A percentile compares a stretch with the other conserved stretches of the same genome.
These are phyloP conservation scores for Suillus brevipes DNA, from an alignment of 768 basidiomycete species.

Conservation along the genomic window DNA sequence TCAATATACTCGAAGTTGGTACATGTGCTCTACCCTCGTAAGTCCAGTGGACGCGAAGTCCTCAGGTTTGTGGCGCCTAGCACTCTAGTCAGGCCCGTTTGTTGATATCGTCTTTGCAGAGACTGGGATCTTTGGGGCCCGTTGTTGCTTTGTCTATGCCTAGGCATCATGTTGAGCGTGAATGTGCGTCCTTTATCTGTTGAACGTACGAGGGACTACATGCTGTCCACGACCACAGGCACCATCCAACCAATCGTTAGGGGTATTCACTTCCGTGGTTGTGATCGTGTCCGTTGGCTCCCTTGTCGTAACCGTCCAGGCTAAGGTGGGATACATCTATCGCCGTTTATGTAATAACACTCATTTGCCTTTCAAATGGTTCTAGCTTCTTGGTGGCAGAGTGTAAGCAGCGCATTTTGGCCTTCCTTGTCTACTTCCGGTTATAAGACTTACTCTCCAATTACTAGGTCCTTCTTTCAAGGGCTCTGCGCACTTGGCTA, in stretches of 20 bases:
- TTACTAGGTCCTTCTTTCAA: conserved; percentile 86
- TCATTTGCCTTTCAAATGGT: not conserved
- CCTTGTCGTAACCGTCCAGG: conserved; percentile 90
- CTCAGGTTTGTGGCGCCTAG: conserved; percentile 51
- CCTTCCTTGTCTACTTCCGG: conserved; percentile 3
- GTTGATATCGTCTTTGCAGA: conserved; percentile 39
- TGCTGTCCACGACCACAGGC: conserved; percentile 51
- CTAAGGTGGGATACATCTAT: conserved; percentile 60
- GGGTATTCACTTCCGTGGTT: conserved; percentile 92
- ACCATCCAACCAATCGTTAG: conserved; percentile 76
- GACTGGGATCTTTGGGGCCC: conserved; percentile 99
- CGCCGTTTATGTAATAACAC: not conserved
- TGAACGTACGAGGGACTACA: not conserved
- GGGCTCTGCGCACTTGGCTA: conserved; percentile 94
- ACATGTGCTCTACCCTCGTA: conserved; percentile 90
- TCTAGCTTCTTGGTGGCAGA: conserved; percentile 74
- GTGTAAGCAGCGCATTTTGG: conserved; percentile 52
- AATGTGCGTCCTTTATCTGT: conserved; percentile 52
- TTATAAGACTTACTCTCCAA: not conserved
- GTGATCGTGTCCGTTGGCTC: conserved; percentile 91
- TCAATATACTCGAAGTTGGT: conserved; percentile 93
- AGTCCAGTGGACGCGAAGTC: conserved; percentile 74
- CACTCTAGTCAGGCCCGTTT: conserved; percentile 1
- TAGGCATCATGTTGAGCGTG: conserved; percentile 83
- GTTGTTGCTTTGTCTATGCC: conserved; percentile 73